These are phyloP conservation scores for Schizophyllum amplum DNA, from an alignment of 1,284 basidiomycete species.

Conservation along the genomic window DNA sequence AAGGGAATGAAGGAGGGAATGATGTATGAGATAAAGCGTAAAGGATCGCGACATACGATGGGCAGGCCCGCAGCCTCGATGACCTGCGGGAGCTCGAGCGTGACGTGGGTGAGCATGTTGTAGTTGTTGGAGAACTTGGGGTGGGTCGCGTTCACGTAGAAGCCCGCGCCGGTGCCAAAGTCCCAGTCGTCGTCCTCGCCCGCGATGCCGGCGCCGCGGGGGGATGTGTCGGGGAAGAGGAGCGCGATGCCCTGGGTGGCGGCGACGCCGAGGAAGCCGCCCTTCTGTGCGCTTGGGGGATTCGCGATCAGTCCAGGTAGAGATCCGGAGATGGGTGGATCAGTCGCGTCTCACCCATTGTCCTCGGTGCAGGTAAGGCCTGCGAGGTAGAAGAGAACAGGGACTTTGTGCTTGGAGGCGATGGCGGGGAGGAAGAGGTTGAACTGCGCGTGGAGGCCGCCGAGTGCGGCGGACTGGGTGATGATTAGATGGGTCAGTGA, in stretches of 20 bases:
- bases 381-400: slow-evolving; percentile 85
- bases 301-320: neutral
- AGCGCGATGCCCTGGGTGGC: slow-evolving; percentile 62
- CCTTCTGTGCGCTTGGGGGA: slow-evolving; percentile 72
- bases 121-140: slow-evolving; percentile 59
- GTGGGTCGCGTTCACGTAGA: slow-evolving; percentile 86
- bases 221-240: slow-evolving; percentile 94
- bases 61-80: slow-evolving; percentile 63
- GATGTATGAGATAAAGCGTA: no score
- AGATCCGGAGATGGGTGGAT: slow-evolving; percentile 1
- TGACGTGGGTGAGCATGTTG: slow-evolving; percentile 85
- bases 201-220: slow-evolving; percentile 84
- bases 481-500: neutral
- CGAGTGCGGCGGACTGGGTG: slow-evolving; percentile 57
- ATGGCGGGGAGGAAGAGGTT: slow-evolving; percentile 85
- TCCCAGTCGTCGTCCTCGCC: slow-evolving; percentile 90
- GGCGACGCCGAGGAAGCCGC: slow-evolving; percentile 75
- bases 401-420: slow-evolving; percentile 53
- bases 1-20: no score
- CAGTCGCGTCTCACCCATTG: slow-evolving; percentile 63
- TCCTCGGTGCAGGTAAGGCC: slow-evolving; percentile 96
- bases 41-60: slow-evolving; percentile 41
- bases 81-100: slow-evolving; percentile 73
- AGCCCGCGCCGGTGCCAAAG: slow-evolving; percentile 90
- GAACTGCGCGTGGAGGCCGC: slow-evolving; percentile 75